Base-by-base conservation (phyloP, 2,329 filamentous ascomycete genomes). In the Colletotrichum siamense region DNA sequence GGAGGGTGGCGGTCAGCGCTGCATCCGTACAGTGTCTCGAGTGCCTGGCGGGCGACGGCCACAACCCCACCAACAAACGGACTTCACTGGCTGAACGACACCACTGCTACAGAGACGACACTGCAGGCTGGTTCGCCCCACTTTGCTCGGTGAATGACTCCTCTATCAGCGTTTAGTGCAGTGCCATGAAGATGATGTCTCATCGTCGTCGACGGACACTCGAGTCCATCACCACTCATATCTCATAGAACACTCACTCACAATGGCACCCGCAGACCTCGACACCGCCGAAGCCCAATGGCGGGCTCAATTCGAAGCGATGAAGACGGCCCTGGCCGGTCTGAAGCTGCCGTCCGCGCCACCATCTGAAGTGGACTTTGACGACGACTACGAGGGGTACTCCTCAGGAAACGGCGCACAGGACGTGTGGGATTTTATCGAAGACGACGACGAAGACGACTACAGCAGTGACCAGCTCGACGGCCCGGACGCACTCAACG, bases 371-470 rank as follows among this genome's bases (percentile, higher is more conserved):
- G 89, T 92, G 70, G 85, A 93, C 59, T 85, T 93, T 67, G 93
- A 95, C 77, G 92, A 95, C 10, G 93, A 95, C 39, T 88, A 91
- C 34, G 88, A 88, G 32, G 87, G 86, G 15, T 88, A 89, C 78
- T 89, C 87, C 2, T 91, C 89, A 3, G 91, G 91, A 7, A 92
- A 91, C 59, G 92, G 91, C 22, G 91, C 92, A 7, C 94, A 96
- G 75, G 96, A 98, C 85, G 93, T 98, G 12, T 98, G 96, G 96
- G 96, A 98, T 83, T 92, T 98, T 75, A 95, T 98, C 81, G 95
- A 93, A 75, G 94, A 96, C 67, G 90, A 90, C 65, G 93, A 94
- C 28, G 92, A 92, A 24, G 93, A 93, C 72, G 88, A 91, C 9
- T 88, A 84, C 13, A 87, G 91, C 82, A 94, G 91, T 81, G 94